Conservation (phyloP, 257 asterid species). For the Solanum chmielewskii region DNA sequence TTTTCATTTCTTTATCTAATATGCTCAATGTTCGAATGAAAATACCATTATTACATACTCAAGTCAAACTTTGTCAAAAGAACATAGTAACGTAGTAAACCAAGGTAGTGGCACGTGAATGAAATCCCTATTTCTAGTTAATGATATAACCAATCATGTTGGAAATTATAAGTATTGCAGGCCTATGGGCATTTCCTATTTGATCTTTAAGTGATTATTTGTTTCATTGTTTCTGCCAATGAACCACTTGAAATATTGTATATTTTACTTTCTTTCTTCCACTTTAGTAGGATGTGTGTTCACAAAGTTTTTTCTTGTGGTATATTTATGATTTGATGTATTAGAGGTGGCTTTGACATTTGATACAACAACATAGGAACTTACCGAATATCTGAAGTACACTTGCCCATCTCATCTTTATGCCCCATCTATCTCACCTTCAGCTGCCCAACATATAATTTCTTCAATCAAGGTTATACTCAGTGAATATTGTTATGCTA, state of each 20-base stretch:
- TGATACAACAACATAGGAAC: slow-evolving; percentile 39
- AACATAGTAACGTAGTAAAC: too few relatives aligned
- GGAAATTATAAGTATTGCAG: too few relatives aligned
- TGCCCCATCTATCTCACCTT: slow-evolving; percentile 91
- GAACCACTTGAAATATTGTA: neutral
- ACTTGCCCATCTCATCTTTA: slow-evolving; percentile 89
- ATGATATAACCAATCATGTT: too few relatives aligned
- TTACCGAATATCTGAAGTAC: slow-evolving; percentile 69
- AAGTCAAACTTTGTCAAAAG: too few relatives aligned
- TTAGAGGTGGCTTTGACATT: neutral
- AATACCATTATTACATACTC: too few relatives aligned
- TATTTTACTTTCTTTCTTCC: neutral
- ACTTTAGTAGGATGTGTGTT: neutral
- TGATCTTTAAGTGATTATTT: neutral
- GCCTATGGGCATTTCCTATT: neutral
- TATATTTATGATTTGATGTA: neutral
- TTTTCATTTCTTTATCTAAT: too few relatives aligned
- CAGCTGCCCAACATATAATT: slow-evolving; percentile 85
- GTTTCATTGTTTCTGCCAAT: neutral
- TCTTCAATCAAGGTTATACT: slow-evolving; percentile 79
- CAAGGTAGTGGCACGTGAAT: too few relatives aligned
- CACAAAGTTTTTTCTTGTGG: neutral
- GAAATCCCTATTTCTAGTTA: too few relatives aligned
- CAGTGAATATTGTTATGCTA: slow-evolving; percentile 90
- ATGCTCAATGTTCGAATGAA: too few relatives aligned